Evolutionary conservation across 1,284 basidiomycete species (phyloP).

Genomic region (Rhodotorula mucilaginosa): DNA sequence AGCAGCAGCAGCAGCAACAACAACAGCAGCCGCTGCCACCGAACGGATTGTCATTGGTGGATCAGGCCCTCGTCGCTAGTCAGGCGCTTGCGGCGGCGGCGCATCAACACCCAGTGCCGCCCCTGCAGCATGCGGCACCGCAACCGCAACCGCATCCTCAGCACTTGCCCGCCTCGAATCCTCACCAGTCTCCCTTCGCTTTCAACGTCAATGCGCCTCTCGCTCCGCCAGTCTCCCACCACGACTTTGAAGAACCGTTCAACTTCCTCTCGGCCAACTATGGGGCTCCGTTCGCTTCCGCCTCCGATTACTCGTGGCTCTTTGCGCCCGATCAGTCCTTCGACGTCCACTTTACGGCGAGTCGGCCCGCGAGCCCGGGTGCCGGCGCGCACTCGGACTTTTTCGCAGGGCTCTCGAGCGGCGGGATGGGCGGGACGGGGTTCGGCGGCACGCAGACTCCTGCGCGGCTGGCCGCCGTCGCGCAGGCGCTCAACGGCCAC

Average conservation of each 20-base stretch:
- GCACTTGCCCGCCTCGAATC: slow-evolving; percentile 3
- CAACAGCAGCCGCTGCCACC: slow-evolving; percentile 7
- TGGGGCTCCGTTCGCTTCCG: slow-evolving; percentile 39
- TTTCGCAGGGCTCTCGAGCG: slow-evolving; percentile 18
- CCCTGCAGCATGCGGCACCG: neutral
- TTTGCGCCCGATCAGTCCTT: slow-evolving; percentile 31
- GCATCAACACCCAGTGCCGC: neutral
- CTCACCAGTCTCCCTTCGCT: slow-evolving; percentile 12
- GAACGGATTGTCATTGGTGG: slow-evolving; percentile 22
- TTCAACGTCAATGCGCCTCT: slow-evolving; percentile 21
- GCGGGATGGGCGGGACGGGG: neutral
- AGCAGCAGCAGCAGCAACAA: neutral
- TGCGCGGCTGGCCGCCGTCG: slow-evolving; percentile 5
- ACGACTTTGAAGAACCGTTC: slow-evolving; percentile 36
- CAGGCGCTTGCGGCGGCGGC: slow-evolving; percentile 2
- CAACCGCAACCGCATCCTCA: slow-evolving; percentile 8
- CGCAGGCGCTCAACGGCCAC: slow-evolving; percentile 6
- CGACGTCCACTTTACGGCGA: slow-evolving; percentile 32
- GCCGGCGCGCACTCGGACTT: slow-evolving; percentile 25
- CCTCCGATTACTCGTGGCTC: slow-evolving; percentile 41
- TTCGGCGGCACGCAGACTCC: slow-evolving; percentile 19
- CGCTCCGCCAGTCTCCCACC: slow-evolving; percentile 9
- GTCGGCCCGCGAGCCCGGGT: slow-evolving; percentile 33
- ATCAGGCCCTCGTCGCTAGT: slow-evolving; percentile 18
- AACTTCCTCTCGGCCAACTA: slow-evolving; percentile 38